Base-by-base conservation (phyloP, 1,284 basidiomycete genomes). In the Apiotrichum laibachii region DNA sequence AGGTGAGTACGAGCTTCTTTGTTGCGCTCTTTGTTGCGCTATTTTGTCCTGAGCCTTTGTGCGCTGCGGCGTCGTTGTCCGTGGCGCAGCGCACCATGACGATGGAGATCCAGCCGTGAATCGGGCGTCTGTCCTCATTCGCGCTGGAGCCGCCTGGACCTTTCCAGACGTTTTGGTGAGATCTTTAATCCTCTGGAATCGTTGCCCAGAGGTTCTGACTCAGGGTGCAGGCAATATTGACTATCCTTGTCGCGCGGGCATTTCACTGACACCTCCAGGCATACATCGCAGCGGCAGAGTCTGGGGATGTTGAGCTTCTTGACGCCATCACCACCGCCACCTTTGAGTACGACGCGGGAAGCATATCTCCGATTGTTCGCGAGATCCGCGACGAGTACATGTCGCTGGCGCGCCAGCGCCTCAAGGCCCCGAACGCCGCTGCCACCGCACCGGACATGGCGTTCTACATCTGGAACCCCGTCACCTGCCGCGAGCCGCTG, bases 351-450 rank as follows among this genome's bases (percentile, higher is more conserved):
- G 51, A 58, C 33, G 59, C 57, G 1, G 61, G 61, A 5, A 35
- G 53, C 0, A 51, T 55, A 5, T 55, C 60, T 12, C 56, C 57
- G 10, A 59, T 64, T n/a, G 50, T 69, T 10, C 55, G 53, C 26
- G 62, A 66, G 26, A 31, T 70, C 21, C 53, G 58, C 16, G 57
- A 67, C 34, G 66, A 66, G 37, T 66, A 66, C 48, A 54, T 58
- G 13, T 45, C 49, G 15, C 42, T 63, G 26, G 57, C 47, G 22
- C 51, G 61, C 33, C 50, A 60, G 13, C 58, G 56, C 16, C 50
- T 66, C 42, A 39, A 16, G 13, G 50, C 53, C 16, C 21, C 56
- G 50, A 35, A 57, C 37, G 52, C 55, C 16, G 54, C 54, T 21
- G 53, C 45, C 11, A 52, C 34, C 42, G 57, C 48, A 10, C 5